Conservation (phyloP, 495 filamentous ascomycete genomes). For the Tuber brumale region DNA sequence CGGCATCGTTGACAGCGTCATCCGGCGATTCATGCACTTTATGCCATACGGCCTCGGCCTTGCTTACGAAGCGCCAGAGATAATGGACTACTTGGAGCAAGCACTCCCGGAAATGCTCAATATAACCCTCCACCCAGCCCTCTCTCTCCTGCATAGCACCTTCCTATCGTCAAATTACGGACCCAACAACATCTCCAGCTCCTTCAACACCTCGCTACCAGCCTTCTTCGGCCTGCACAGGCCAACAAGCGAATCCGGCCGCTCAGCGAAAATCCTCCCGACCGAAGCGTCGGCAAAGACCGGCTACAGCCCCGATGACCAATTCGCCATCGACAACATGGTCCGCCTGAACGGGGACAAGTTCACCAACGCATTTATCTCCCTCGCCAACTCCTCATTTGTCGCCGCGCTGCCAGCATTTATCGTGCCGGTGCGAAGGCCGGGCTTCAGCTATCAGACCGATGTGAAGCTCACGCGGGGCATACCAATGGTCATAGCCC, state of each 20-base stretch:
- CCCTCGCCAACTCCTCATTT: conserved; percentile 32
- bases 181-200: not conserved
- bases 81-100: conserved; percentile 15
- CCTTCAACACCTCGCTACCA: conserved; percentile 26
- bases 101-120: conserved; percentile 28
- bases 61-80: not conserved
- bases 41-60: conserved; percentile 26
- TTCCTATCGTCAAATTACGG: conserved; percentile 32
- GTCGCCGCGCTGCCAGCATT: conserved; percentile 19
- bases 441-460: conserved; percentile 28
- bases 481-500: conserved; percentile 19
- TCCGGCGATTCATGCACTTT: conserved; percentile 33
- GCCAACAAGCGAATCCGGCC: conserved; percentile 14
- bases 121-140: conserved; percentile 23
- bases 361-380: conserved; percentile 18
- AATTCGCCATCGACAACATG: conserved; percentile 29
- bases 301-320: conserved; percentile 12
- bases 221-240: conserved; percentile 31
- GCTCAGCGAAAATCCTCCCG: not conserved
- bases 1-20: conserved; percentile 27
- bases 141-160: conserved; percentile 19
- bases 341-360: conserved; percentile 17
- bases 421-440: conserved; percentile 3
- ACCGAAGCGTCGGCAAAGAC: conserved; percentile 7
- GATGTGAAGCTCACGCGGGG: conserved; percentile 28